phyloP scores from a whole-genome alignment of 202 grass and related monocot genomes.

The Elaeis oleifera region DNA sequence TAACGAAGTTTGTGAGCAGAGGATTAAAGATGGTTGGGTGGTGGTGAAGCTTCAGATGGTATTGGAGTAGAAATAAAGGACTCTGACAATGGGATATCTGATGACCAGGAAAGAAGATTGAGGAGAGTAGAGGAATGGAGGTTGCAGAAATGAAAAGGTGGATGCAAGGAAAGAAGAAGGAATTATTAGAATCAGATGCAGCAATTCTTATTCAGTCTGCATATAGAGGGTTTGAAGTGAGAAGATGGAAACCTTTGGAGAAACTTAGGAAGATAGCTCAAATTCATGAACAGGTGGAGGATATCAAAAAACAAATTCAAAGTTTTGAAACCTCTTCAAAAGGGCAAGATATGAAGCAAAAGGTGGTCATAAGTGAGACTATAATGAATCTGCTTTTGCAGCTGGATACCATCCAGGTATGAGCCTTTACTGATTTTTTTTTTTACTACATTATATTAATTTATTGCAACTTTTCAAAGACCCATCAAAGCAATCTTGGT shows the following conservation, averaged over 20 bases:
- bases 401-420: conserved; percentile 85
- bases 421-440: not conserved
- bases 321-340: conserved; percentile 37
- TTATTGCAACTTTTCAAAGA: conserved; percentile 13
- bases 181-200: conserved; percentile 43
- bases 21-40: conserved; percentile 2
- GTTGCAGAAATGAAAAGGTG: conserved; percentile 3
- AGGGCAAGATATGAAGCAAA: conserved; percentile 33
- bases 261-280: conserved; percentile 58
- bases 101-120: conserved; percentile 9
- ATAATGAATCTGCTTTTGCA: conserved; percentile 88
- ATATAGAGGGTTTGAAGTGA: conserved; percentile 60
- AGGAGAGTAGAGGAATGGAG: conserved; percentile 17
- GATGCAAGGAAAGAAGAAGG: not conserved
- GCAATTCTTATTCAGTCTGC: conserved; percentile 53
- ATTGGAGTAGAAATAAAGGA: conserved; percentile 3
- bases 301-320: conserved; percentile 39
- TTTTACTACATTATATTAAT: not conserved
- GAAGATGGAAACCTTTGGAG: conserved; percentile 56
- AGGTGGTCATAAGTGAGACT: conserved; percentile 39
- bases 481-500: no score
- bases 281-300: conserved; percentile 35
- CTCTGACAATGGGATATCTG: conserved; percentile 8
- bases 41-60: not conserved
- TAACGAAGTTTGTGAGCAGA: not conserved